Evolutionary conservation across 768 basidiomycete species (phyloP), one percentile per base, ranked within the genome.

Genomic region (Cytidiella melzeri): DNA sequence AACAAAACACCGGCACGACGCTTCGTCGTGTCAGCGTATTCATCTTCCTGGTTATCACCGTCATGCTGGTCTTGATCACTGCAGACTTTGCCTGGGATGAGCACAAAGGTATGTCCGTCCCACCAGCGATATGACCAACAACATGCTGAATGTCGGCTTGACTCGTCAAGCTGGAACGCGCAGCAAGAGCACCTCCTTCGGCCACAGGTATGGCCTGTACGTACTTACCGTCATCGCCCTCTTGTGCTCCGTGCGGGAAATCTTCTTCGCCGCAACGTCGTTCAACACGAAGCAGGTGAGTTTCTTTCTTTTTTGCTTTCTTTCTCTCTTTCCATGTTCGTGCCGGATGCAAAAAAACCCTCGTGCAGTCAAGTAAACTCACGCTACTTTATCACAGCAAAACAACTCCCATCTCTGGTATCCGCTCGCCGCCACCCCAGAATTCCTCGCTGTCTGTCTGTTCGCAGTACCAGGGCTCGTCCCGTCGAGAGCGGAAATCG

Each of bases 21-120:
- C 50, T 60, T 15, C 59, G 53, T 26, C 44, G 47, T 13, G 51
- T 46, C 18, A 49, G 50, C 43, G 34, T 55, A 10, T 51, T 47
- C 40, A 57, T 61, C 30, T 61, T 58, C 55, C 55, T 61, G 27
- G 57, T 43, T 2, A 51, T 61, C 11, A 12, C 41, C 25, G 38
- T 43, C 21, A 28, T 53, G 20, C 38, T 61, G 12, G 47, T 48
- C 20, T 10, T 56, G 18, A 15, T 57, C 10, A 52, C 55, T 3
- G 24, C 52, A 15, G 4, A 45, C 11, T 42, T 56, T 11, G 47
- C 52, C 28, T 26, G 42, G 10, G 53, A 54, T 5, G 54, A 55
- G 24, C 18, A 49, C 24, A 10, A 28, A 11, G 38, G 53, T 54
- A 27, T 26, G 52, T 41, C 44, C 13, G n/a, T n/a, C n/a, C n/a